These are phyloP conservation scores for Phallus indusiatus DNA, from an alignment of 768 basidiomycete species.

Conservation along the genomic window DNA sequence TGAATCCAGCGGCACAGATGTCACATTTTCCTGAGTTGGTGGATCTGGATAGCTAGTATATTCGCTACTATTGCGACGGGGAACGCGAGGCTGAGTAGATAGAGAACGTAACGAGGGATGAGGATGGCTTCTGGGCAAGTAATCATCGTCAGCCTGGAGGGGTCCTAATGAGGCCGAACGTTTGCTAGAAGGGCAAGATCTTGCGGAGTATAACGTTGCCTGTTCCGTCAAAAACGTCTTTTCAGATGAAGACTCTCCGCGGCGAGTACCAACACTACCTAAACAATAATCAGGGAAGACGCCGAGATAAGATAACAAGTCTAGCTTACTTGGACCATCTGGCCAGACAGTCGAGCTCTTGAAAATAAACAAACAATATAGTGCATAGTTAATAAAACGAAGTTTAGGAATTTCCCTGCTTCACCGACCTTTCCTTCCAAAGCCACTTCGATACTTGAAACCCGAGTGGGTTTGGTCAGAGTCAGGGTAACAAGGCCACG, in stretches of 20 bases:
- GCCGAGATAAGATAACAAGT: conserved; percentile 7
- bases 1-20: background rate
- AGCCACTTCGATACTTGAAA: conserved; percentile 78
- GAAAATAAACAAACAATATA: background rate
- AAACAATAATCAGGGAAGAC: background rate
- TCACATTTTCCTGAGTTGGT: background rate
- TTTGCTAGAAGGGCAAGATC: conserved; percentile 28
- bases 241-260: conserved; percentile 71
- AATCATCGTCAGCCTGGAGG: conserved; percentile 26
- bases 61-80: conserved; percentile 1
- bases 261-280: conserved; percentile 50
- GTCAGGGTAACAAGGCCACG: conserved; percentile 57
- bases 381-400: background rate
- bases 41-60: background rate
- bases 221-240: conserved; percentile 64
- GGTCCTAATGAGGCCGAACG: conserved; percentile 44
- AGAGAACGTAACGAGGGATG: conserved; percentile 17
- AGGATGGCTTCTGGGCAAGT: conserved; percentile 24
- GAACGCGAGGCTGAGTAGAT: background rate
- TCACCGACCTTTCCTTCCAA: conserved; percentile 44
- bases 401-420: background rate
- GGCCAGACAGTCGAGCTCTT: conserved; percentile 64
- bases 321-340: conserved; percentile 51
- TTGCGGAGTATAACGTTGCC: conserved; percentile 64
- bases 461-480: conserved; percentile 68